These are phyloP conservation scores for Diaporthe capsici DNA, from an alignment of 2,329 filamentous ascomycete species.

Conservation along the genomic window DNA sequence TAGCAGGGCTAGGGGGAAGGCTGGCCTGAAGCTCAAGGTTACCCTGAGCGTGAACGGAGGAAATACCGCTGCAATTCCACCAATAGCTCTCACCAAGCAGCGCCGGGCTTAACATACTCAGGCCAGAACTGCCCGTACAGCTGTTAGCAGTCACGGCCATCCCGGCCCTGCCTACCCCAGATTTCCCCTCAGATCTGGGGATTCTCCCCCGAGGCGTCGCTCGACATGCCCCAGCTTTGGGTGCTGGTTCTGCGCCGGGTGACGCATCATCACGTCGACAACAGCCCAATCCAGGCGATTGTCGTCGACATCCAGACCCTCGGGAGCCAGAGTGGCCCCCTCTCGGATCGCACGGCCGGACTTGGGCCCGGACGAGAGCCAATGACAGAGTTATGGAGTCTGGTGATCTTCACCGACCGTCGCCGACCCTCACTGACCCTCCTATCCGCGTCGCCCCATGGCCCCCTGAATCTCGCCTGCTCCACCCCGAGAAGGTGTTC, in stretches of 20 bases:
- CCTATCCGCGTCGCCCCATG: slow-evolving; percentile 11
- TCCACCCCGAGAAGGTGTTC: slow-evolving; percentile 15
- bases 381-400: slow-evolving; percentile 25
- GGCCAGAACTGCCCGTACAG: neutral
- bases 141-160: neutral
- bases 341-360: slow-evolving; percentile 10
- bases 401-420: slow-evolving; percentile 9
- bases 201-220: neutral
- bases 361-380: neutral
- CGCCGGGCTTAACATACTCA: neutral
- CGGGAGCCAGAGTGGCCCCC: slow-evolving; percentile 4
- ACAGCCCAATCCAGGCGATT: slow-evolving; percentile 8
- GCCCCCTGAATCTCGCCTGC: slow-evolving; percentile 28
- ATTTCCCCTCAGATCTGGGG: slow-evolving; percentile 25
- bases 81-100: neutral
- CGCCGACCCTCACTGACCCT: slow-evolving; percentile 6
- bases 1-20: neutral
- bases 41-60: slow-evolving; percentile 11
- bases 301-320: slow-evolving; percentile 14
- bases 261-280: slow-evolving; percentile 30
- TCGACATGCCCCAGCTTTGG: neutral
- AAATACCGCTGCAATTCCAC: slow-evolving; percentile 23
- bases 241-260: neutral
- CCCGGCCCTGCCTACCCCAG: neutral
- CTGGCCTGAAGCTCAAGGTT: neutral